These are phyloP conservation scores for Inonotus hispidus DNA, from an alignment of 1,284 basidiomycete genomes.

Conservation along the genomic window DNA sequence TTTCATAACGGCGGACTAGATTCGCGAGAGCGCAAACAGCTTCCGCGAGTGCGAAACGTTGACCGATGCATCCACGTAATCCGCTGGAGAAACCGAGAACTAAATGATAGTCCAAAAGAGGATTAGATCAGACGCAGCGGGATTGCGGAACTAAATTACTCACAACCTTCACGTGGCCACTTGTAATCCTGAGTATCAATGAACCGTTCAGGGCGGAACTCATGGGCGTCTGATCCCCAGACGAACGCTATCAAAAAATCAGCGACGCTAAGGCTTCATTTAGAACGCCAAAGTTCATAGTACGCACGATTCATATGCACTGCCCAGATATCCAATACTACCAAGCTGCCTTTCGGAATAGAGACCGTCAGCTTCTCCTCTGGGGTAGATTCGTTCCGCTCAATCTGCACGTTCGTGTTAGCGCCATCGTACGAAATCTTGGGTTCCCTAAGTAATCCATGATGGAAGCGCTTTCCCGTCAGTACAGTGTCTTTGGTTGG, in stretches of 20 bases:
- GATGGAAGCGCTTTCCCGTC: constrained; percentile 30
- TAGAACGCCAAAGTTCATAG: not conserved
- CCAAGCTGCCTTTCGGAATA: constrained; percentile 34
- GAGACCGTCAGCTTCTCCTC: constrained; percentile 31
- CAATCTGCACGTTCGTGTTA: constrained; percentile 5
- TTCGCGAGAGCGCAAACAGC: constrained; percentile 32
- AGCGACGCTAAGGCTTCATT: no score
- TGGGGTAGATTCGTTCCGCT: constrained; percentile 25
- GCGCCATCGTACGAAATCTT: constrained; percentile 4
- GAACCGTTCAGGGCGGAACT: constrained; percentile 43
- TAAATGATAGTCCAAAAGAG: not conserved
- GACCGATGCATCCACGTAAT: constrained; percentile 39
- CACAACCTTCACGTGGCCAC: constrained; percentile 35
- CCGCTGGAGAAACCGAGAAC: constrained; percentile 39
- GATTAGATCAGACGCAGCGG: not conserved
- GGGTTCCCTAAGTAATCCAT: not conserved
- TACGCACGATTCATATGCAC: constrained; percentile 29
- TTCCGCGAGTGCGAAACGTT: constrained; percentile 34
- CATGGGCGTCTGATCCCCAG: constrained; percentile 40
- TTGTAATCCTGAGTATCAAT: constrained; percentile 34
- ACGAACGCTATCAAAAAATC: constrained; percentile 25
- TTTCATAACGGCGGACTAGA: constrained; percentile 28
- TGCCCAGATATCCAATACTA: constrained; percentile 36
- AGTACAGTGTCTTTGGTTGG: constrained; percentile 32
- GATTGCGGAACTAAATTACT: constrained; percentile 2